Evolutionary conservation across 352 stramenopile species (phyloP), one percentile per base, ranked within the genome.

Genomic region (Phytophthora nicotianae): DNA sequence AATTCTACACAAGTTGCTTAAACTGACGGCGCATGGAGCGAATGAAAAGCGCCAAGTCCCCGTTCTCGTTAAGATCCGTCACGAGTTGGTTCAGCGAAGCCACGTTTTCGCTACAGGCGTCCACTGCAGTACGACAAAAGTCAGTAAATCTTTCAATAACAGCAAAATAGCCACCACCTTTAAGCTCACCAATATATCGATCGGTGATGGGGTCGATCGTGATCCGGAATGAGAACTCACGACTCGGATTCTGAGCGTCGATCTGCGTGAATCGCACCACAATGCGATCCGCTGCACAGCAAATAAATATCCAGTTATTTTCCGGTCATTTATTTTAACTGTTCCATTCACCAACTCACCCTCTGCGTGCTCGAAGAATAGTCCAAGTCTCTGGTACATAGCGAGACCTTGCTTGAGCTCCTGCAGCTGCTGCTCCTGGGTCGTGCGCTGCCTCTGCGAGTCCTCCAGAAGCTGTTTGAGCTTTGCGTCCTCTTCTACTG

Each of bases 21-120:
- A 92, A 94, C 61, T 89, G 64, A 33, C 81, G 82, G 1, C 86
- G 83, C 83, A 95, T 95, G 32, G 79, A 78, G 38, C 82, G 83
- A 21, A 95, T 83, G 58, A 95, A 90, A 20, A 76, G 70, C 37
- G 86, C 83, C 45, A 95, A 77, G 62, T 95, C 81, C 29, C 81
- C 77, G 14, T 58, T 75, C 37, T 68, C 50, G 66, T 93, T 95
- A 11, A 95, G 80, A 47, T 81, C 61, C 19, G 72, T 68, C 50
- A 90, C 72, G 16, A 93, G 41, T n/a, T 74, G 54, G 16, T 75
- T 69, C 19, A 91, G 49, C 13, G 57, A 66, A 3, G 67, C 37
- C n/a, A 95, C 72, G 4, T 70, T 46, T 45, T 87, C 79, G 24
- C 77, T 77, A 55, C 86, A 93, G 1, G 81, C 54, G 52, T 90